These are phyloP conservation scores for Sarcomyxa edulis DNA, from an alignment of 768 basidiomycete genomes.

Conservation along the genomic window DNA sequence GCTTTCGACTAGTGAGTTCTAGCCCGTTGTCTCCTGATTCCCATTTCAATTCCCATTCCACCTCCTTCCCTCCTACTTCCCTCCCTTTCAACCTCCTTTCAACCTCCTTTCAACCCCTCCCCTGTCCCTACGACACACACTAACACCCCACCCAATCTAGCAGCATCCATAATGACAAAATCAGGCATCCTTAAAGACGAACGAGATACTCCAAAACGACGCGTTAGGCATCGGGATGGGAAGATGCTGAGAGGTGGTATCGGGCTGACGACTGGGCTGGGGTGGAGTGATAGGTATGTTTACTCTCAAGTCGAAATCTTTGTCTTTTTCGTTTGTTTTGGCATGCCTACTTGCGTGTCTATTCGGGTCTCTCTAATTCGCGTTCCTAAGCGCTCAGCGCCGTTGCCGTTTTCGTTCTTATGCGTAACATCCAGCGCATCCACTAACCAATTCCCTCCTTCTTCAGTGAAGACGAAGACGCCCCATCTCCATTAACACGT, in stretches of 20 bases:
- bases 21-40: neutral
- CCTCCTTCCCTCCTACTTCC: constrained; percentile 7
- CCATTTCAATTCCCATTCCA: constrained; percentile 1
- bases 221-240: constrained; percentile 61
- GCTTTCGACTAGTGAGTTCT: constrained; percentile 27
- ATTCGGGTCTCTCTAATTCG: neutral
- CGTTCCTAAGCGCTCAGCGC: neutral
- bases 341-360: constrained; percentile 1
- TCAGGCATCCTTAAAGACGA: constrained; percentile 44
- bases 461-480: constrained; percentile 67
- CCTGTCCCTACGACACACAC: constrained; percentile 5
- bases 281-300: constrained; percentile 68
- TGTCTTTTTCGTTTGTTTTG: constrained; percentile 8
- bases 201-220: constrained; percentile 50
- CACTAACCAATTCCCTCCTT: neutral
- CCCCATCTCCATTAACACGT: constrained; percentile 60
- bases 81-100: neutral
- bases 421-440: neutral
- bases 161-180: constrained; percentile 26
- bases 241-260: constrained; percentile 52
- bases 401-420: neutral
- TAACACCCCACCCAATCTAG: constrained; percentile 4
- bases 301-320: neutral
- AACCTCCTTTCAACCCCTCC: constrained; percentile 2
- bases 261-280: constrained; percentile 66